Base-by-base conservation (phyloP, 1,139 yeast genomes). In the Pichia sp. region DNA sequence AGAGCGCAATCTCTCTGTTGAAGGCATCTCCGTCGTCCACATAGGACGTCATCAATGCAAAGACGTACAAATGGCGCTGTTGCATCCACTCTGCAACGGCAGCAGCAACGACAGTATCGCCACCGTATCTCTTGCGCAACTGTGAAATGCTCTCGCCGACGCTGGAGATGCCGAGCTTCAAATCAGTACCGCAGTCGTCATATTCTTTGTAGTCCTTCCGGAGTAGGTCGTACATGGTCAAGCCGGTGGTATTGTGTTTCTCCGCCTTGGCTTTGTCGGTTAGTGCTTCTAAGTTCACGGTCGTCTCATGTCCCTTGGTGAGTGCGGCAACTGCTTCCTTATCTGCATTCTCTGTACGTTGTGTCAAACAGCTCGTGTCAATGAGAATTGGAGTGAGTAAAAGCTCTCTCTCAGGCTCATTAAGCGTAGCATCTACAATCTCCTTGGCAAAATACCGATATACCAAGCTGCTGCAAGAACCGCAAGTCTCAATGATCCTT, bases 191-290 rank as follows among this genome's bases (percentile, higher is more conserved):
- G 6, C 58, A 57, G 41, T 73, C 72, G 4, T 59, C 62, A 63
- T 82, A 87, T 49, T 77, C 79, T 53, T 88, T 88, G 58, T 83
- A 88, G 55, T 88, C 98, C 56, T 86, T 87, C 30, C 79, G 64
- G 32, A 88, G 63, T 13, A 88, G 58, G 36, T 85, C 94, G 6
- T 53, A 52, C 11, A 76, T 60, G 1, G 72, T 52, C 34, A 87
- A 64, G 0, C 85, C 86, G 3, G 58, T 54, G 33, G 86, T 63
- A 50, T 85, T 77, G 41, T 71, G 69, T 56, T 85, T 86, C 11
- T 77, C 75, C 4, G 51, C 46, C 41, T 70, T 72, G 34, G 84
- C 57, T 6, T 56, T 54, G 11, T 60, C 53, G 12, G 15, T 19
- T 12, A 25, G 10, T 8, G 2, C 10, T 3, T 19, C 16, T 21